A percentile compares a stretch with the other conserved stretches of the same genome.
These are phyloP conservation scores for Neurospora sp. DNA, from an alignment of 495 filamentous ascomycete genomes.

Conservation along the genomic window DNA sequence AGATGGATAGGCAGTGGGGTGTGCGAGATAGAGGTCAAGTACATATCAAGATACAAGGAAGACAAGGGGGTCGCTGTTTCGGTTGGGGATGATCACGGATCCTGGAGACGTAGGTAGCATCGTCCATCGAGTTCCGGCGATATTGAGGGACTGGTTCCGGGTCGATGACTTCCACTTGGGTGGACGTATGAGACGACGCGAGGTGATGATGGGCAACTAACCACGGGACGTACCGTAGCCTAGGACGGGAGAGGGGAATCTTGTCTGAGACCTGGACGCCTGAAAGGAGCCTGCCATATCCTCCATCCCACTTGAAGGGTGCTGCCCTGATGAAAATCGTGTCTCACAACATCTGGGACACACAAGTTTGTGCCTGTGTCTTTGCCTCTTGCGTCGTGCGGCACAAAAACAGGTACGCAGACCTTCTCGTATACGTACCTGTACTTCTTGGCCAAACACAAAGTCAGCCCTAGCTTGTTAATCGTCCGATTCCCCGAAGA, in stretches of 20 bases:
- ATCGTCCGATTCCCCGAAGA: background rate
- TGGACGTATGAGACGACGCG: background rate
- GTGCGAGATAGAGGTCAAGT: background rate
- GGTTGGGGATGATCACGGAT: background rate
- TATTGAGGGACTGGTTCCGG: background rate
- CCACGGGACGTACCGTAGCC: background rate
- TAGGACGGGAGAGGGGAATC: background rate
- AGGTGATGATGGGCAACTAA: background rate
- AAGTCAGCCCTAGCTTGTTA: background rate
- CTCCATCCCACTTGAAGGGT: background rate
- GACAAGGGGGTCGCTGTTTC: background rate
- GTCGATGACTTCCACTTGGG: background rate
- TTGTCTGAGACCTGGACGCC: background rate
- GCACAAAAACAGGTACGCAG: background rate
- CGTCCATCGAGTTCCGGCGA: background rate
- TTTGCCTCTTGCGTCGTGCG: background rate
- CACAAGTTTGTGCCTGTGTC: background rate
- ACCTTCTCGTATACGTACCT: background rate
- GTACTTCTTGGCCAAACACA: background rate
- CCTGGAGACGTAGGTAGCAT: background rate
- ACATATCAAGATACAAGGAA: background rate
- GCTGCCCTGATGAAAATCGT: background rate
- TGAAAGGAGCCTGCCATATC: background rate
- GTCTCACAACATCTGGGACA: background rate
- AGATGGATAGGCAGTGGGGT: background rate